Base-by-base conservation (phyloP, 75 land plant species). In the Picea glauca region DNA sequence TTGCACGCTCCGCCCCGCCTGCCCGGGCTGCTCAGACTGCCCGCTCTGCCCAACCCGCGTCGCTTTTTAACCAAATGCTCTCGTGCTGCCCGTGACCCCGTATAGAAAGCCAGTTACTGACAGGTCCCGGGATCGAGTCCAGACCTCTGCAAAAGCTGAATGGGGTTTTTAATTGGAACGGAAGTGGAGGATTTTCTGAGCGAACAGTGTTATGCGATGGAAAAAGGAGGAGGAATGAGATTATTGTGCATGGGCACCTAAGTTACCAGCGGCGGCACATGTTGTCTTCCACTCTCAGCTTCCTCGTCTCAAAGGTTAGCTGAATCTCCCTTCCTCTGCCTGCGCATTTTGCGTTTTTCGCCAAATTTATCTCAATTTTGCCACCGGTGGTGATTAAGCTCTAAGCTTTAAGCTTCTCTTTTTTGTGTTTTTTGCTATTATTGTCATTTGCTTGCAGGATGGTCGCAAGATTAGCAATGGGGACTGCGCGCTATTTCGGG, bases 401-500 rank as follows among this genome's bases (percentile, higher is more conserved):
- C 13, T 59, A 59, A 17, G 20, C 13, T 59, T 4, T 1, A 59
- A 20, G 15, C 5, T 3, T 59, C 4, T 60, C 8, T 60, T 60
- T 60, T 60, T n/a, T 60, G 23, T 60, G 67, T 5, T 31, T 64
- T 64, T 32, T 14, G 14, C 4, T 63, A 12, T 30, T 26, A 1
- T 21, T 63, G 26, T 64, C 11, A 14, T 43, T 78, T 26, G 33
- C 33, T 23, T 46, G 62, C 83, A 86, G 88, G 88, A 76, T 67
- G 88, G 87, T 26, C 79, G 88, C 9, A 81, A 86, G 65, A 82
- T 86, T 58, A 67, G 50, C 68, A 63, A 84, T 78, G 88, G 88
- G 30, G 88, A 86, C 63, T 80, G 83, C 78, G 88, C 88, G 63
- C 74, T 86, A 18, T 86, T 86, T 65, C 86, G 81, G 76, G 88